Evolutionary conservation across 768 basidiomycete species (phyloP), one percentile per base, ranked within the genome.

Genomic region (Rhizopogon roseolus): DNA sequence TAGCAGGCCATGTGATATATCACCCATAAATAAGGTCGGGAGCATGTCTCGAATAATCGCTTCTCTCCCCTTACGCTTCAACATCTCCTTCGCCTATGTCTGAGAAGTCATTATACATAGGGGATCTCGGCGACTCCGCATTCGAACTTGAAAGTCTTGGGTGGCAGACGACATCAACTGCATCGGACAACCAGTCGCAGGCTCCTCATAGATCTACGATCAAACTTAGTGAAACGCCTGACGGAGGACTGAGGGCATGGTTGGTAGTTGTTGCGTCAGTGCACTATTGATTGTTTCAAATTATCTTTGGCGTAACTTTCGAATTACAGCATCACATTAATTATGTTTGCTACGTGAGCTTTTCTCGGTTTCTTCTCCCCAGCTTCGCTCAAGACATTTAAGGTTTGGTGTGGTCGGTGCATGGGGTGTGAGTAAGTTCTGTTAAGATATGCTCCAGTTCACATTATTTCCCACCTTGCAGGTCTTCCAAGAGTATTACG

Each of bases 401-500:
- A 49, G 79, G 8, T 84, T 88, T 66, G 88, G 88, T 25, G 83
- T 82, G 55, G 80, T 87, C 4, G 88, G 86, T 59, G 79, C 84
- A 0, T 88, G 86, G 85, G 87, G 88, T 46, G 88, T 85, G 61
- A 69, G 81, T 74, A 17, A 28, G 28, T 7, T 50, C 40, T 45
- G 25, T 14, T 5, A 19, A 4, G 6, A 3, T 38, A 38, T 17
- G 16, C 8, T 5, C 44, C 4, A 37, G 25, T 25, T 59, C 16
- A 9, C 1, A 29, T 3, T 57, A 40, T 32, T 28, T 22, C 7
- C 41, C 49, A 0, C 19, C 45, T 28, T 28, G 13, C 49, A 88
- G 86, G 76, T 82, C 19, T 90, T 90, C 64, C 89, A 91, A 74
- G 76, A 75, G 8, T 86, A 88, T 62, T 90, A 91, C 57, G 74